phyloP scores from a whole-genome alignment of 2,329 filamentous ascomycete species.

The Cercospora sp. region DNA sequence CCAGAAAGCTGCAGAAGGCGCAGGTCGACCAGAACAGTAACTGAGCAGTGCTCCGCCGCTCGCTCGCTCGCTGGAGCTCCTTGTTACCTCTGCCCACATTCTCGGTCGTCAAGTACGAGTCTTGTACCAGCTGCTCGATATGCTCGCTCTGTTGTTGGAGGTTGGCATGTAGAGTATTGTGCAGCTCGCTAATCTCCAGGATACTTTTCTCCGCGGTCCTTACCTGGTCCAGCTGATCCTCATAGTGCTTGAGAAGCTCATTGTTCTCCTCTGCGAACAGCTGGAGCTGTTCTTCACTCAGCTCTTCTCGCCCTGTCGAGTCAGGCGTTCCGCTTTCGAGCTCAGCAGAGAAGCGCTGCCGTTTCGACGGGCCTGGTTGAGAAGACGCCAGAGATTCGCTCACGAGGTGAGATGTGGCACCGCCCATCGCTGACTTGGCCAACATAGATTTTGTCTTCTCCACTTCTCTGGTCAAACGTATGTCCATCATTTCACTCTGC shows the following conservation, averaged over 20 bases:
- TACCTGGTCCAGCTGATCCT: conserved; percentile 91
- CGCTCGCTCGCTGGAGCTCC: conserved; percentile 78
- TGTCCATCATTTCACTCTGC: conserved; percentile 92
- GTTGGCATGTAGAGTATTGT: conserved; percentile 84
- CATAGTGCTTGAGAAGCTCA: conserved; percentile 88
- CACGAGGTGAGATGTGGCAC: conserved; percentile 22
- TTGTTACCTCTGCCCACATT: conserved; percentile 89
- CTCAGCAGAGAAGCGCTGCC: conserved; percentile 15
- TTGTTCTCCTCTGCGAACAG: conserved; percentile 93
- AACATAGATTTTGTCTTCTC: conserved; percentile 87
- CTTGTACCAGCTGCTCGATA: conserved; percentile 83
- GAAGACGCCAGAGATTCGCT: conserved; percentile 2
- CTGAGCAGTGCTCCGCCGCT: conserved; percentile 54
- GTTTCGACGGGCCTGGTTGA: conserved; percentile 8
- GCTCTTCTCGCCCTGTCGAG: conserved; percentile 39
- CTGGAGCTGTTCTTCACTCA: conserved; percentile 84
- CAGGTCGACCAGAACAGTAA: conserved; percentile 52
- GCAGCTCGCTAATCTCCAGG: conserved; percentile 87
- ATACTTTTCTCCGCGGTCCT: conserved; percentile 87
- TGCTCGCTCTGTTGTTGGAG: conserved; percentile 82
- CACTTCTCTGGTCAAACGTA: conserved; percentile 76
- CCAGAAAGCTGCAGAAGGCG: conserved; percentile 48
- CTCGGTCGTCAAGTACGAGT: conserved; percentile 77
- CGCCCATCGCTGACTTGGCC: conserved; percentile 56
- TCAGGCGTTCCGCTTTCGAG: conserved; percentile 4